Percentiles rank a stretch among this genome's conserved stretches.
Evolutionary conservation across 164 flowering plant species (phyloP).

Genomic region (Dillenia suffruticosa): DNA sequence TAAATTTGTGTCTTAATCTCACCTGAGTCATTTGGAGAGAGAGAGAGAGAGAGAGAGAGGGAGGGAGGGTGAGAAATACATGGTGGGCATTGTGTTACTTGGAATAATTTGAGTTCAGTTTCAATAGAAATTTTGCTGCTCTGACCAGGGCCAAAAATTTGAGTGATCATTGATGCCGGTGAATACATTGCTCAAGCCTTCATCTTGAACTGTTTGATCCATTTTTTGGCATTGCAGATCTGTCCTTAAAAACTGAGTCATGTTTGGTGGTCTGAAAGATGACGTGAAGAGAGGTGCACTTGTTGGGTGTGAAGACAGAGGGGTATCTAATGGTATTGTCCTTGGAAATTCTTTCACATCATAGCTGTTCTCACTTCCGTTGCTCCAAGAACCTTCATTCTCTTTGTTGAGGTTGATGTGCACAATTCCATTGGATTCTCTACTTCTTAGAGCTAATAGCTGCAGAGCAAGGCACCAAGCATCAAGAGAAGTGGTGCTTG

Average conservation of each 20-base stretch:
- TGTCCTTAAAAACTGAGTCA: slow-evolving; percentile 44
- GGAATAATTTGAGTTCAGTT: background rate
- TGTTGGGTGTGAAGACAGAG: slow-evolving; percentile 33
- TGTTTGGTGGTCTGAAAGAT: slow-evolving; percentile 30
- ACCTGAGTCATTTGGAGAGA: too few species aligned
- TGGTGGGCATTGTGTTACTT: background rate
- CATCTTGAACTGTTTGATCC: slow-evolving; percentile 52
- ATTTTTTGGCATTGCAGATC: slow-evolving; percentile 36
- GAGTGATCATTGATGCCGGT: slow-evolving; percentile 78
- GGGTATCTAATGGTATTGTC: slow-evolving; percentile 62
- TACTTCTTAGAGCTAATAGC: slow-evolving; percentile 40
- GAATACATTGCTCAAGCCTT: slow-evolving; percentile 77
- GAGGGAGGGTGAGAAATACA: too few species aligned
- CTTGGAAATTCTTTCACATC: slow-evolving; percentile 73
- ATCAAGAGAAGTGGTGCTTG: background rate
- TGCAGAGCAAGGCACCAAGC: slow-evolving; percentile 10
- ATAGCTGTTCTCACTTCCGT: slow-evolving; percentile 88
- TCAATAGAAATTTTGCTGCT: slow-evolving; percentile 72
- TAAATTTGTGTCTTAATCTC: background rate
- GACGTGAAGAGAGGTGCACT: slow-evolving; percentile 38
- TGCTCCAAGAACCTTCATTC: slow-evolving; percentile 71
- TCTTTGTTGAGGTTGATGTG: slow-evolving; percentile 39
- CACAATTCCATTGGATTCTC: slow-evolving; percentile 29
- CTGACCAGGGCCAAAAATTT: slow-evolving; percentile 92
- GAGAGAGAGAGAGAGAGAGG: too few species aligned